Conservation (phyloP, 176 grass and related monocot species). For the Bolboschoenus planiculmis region DNA sequence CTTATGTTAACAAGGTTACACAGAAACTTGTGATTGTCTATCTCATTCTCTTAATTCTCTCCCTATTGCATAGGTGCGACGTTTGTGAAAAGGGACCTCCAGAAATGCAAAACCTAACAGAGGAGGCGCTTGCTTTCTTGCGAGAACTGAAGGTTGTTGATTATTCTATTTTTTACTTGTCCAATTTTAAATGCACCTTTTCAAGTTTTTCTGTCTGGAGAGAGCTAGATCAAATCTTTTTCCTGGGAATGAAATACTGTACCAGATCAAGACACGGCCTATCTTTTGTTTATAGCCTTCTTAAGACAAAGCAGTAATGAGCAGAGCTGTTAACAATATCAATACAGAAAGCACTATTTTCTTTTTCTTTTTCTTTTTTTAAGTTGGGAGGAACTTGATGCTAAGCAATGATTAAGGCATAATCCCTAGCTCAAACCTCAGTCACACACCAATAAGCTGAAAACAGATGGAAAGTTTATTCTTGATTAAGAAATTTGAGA, state of each 20-base stretch:
- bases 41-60: not conserved
- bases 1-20: not conserved
- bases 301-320: slow-evolving; percentile 1
- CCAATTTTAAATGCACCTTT: not conserved
- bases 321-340: not conserved
- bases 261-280: not conserved
- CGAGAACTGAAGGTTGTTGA: slow-evolving; percentile 45
- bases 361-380: not conserved
- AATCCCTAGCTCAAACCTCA: not conserved
- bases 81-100: slow-evolving; percentile 67
- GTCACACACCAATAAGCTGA: not conserved
- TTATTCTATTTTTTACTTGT: slow-evolving; percentile 33
- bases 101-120: slow-evolving; percentile 77
- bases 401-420: not conserved
- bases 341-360: not conserved
- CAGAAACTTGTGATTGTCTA: not conserved
- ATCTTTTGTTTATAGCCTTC: not conserved
- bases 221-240: not conserved
- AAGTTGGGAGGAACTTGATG: not conserved
- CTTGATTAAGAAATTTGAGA: not conserved
- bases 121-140: slow-evolving; percentile 53
- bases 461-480: not conserved
- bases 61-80: slow-evolving; percentile 51
- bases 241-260: not conserved
- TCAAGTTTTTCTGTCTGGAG: not conserved